A percentile compares a stretch with the other conserved stretches of the same genome.
Conservation (phyloP, 768 basidiomycete species). For the Chalciporus pseudorubinellus region DNA sequence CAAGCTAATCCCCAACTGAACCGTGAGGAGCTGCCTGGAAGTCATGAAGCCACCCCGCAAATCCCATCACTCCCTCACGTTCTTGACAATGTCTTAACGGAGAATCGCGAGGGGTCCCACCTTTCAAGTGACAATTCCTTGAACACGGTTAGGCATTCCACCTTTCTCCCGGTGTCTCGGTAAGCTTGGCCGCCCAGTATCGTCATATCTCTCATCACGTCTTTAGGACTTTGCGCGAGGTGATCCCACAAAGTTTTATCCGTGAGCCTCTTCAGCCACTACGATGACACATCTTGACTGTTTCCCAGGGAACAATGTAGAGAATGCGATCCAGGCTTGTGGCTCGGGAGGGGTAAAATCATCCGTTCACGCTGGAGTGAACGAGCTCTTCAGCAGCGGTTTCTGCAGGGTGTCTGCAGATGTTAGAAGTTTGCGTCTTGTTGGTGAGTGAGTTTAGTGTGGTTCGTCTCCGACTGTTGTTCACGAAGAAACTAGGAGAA, state of each 20-base stretch:
- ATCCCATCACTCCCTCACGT: not conserved
- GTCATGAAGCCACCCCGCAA: not conserved
- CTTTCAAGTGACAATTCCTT: not conserved
- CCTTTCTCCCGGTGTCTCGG: not conserved
- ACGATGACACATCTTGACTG: slow-evolving; percentile 1
- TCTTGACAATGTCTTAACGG: not conserved
- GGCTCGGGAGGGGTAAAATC: slow-evolving; percentile 56
- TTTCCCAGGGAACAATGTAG: slow-evolving; percentile 50
- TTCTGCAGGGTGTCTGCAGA: slow-evolving; percentile 73
- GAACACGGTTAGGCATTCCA: not conserved
- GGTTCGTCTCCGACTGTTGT: not conserved
- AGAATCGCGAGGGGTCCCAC: not conserved
- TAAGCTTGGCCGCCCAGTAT: not conserved
- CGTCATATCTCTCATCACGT: not conserved
- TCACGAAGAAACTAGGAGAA: slow-evolving; percentile 38
- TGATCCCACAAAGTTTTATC: slow-evolving; percentile 38
- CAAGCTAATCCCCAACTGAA: not conserved
- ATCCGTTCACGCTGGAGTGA: slow-evolving; percentile 58
- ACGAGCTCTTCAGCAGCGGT: slow-evolving; percentile 67
- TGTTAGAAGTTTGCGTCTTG: slow-evolving; percentile 50
- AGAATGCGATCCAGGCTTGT: slow-evolving; percentile 66
- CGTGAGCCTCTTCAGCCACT: slow-evolving; percentile 21
- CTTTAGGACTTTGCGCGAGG: not conserved
- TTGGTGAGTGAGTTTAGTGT: slow-evolving; percentile 48
- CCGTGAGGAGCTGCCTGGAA: not conserved